Percentiles rank a stretch among this genome's conserved stretches.
These are phyloP conservation scores for Pilaira anomala DNA, from an alignment of 192 early-diverging fungal genomes.

Conservation along the genomic window DNA sequence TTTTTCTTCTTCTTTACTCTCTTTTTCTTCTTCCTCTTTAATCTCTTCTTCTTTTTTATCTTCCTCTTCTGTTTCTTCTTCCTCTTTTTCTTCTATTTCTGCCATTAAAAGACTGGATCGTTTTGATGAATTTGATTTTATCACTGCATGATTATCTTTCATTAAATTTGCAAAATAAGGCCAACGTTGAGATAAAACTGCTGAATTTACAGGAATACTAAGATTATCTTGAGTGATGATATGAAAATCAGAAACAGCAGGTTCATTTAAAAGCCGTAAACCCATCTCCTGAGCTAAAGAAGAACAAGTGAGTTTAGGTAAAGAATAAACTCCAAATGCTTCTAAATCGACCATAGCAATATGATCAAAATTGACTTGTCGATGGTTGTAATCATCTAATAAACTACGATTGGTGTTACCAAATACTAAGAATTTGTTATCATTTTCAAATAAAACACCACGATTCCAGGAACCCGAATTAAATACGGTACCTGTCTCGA, in stretches of 20 bases:
- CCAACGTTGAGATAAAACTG: constrained; percentile 52
- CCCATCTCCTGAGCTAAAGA: constrained; percentile 60
- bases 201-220: constrained; percentile 55
- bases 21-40: too few relatives aligned
- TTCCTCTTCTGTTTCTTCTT: constrained; percentile 7
- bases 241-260: constrained; percentile 55
- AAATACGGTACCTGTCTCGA: constrained; percentile 68
- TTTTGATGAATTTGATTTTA: neutral
- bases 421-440: constrained; percentile 69
- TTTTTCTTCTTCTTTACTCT: neutral
- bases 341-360: constrained; percentile 68
- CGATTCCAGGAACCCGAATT: constrained; percentile 76
- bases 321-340: constrained; percentile 65
- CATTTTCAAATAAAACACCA: constrained; percentile 58
- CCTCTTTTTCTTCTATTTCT: neutral
- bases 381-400: constrained; percentile 73
- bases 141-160: constrained; percentile 15
- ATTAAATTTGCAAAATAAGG: constrained; percentile 51
- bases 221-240: constrained; percentile 53
- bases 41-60: neutral
- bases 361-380: constrained; percentile 78
- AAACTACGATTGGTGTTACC: constrained; percentile 65
- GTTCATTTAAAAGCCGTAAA: constrained; percentile 52
- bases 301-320: constrained; percentile 53
- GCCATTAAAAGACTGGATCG: neutral